phyloP scores from a whole-genome alignment of 2,329 filamentous ascomycete species.

The Neoscytalidium dimidiatum region DNA sequence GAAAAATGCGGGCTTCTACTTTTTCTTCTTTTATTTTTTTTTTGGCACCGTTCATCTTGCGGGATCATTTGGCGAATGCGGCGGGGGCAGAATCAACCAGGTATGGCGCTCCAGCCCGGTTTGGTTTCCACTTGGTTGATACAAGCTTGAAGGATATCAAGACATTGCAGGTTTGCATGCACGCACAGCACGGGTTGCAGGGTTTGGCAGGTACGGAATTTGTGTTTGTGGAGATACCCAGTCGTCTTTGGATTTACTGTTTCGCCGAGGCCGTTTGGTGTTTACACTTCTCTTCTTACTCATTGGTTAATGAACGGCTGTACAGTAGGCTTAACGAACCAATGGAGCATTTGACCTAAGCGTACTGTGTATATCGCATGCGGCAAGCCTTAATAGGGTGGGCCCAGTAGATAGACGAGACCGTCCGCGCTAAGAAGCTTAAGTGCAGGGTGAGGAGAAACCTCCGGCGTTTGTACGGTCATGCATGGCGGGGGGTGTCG shows the following conservation, averaged over 20 bases:
- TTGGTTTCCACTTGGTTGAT: background rate
- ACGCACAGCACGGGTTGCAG: background rate
- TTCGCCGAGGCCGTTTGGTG: no score
- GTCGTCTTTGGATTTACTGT: background rate
- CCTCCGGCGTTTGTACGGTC: background rate
- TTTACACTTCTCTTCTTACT: no score
- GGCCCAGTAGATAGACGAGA: background rate
- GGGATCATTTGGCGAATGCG: background rate
- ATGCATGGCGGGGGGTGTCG: no score
- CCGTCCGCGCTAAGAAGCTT: background rate
- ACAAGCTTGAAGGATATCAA: background rate
- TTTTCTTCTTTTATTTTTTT: no score
- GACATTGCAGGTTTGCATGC: background rate
- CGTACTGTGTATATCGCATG: background rate
- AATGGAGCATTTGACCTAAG: background rate
- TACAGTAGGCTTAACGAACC: background rate
- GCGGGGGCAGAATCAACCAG: background rate
- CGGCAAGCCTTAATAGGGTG: background rate
- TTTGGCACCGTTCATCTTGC: background rate
- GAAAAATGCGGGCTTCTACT: no score
- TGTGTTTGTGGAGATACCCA: slow-evolving; percentile 7
- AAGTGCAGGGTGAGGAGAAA: background rate
- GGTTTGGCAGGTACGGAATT: background rate
- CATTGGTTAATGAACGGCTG: background rate
- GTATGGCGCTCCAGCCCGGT: background rate